Base-by-base conservation (phyloP, 106 monocot genomes). In the Dendrobium catenatum region DNA sequence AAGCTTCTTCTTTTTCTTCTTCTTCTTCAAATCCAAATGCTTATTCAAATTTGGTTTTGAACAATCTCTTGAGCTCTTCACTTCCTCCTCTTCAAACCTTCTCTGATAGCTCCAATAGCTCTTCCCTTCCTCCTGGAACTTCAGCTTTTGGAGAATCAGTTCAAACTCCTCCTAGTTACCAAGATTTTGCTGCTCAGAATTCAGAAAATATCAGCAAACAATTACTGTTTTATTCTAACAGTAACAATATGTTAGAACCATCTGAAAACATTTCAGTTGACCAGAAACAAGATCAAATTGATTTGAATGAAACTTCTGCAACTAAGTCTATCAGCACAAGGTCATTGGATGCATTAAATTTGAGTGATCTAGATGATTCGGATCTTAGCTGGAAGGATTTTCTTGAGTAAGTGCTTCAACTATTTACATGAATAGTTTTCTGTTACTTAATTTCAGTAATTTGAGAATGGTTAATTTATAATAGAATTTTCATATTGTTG, bases 321-420 rank as follows among this genome's bases (percentile, higher is more conserved):
- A 18, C 74, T 0, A 44, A 44, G 5, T 75, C 74, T 19, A 4
- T 41, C 20, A 43, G 0, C 19, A 19, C 74, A 20, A 75, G 42
- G 44, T 16, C 17, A 17, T 44, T 75, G 42, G 74, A 75, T 42
- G 16, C 74, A 75, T 41, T 75, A 17, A 43, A 44, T n/a, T 44
- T 44, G 17, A 22, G 9, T 8, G 43, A 75, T 43, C 44, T 16
- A 5, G 74, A 75, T 75, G 74, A 4, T 43, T 4, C 29, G 2
- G 74, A 75, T 17, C 74, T 75, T 44, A 22, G 74, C 74, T 75
- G 74, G 74, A 75, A 75, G 74, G 43, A 75, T 75, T 13, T 75
- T 43, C n/a, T 75, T 13, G 44, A 75, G 74, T 75, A 44, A 8
- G 74, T 72, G 5, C 6, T 66, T 33, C 8, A 37, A 3, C 10